Evolutionary conservation across 1,139 yeast species (phyloP).

Genomic region (Zhuliangozyma blackwelliae): DNA sequence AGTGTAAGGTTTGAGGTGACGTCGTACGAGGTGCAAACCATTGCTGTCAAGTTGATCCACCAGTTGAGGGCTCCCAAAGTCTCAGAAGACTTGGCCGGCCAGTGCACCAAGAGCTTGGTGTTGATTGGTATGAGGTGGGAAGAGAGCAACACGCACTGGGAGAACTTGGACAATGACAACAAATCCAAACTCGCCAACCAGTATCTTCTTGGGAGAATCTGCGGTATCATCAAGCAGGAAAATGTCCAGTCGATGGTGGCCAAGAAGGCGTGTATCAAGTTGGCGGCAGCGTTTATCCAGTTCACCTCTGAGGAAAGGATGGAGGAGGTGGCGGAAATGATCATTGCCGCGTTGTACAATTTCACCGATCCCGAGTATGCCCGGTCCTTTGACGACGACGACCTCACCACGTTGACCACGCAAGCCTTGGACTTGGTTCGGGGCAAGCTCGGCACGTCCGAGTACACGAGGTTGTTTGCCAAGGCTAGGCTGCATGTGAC

Average conservation of each 20-base stretch:
- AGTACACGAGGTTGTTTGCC: conserved; percentile 61
- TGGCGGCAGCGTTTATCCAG: conserved; percentile 54
- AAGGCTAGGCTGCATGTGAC: conserved; percentile 58
- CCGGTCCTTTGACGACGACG: conserved; percentile 41
- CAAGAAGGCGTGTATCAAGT: conserved; percentile 63
- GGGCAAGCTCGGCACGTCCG: conserved; percentile 66
- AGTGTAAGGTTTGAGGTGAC: conserved; percentile 28
- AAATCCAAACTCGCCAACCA: conserved; percentile 42
- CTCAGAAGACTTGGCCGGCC: conserved; percentile 59
- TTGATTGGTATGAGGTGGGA: conserved; percentile 64
- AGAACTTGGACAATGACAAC: conserved; percentile 18
- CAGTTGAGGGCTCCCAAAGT: conserved; percentile 79
- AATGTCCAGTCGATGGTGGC: conserved; percentile 48
- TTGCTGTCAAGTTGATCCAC: conserved; percentile 65
- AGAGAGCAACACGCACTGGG: conserved; percentile 34
- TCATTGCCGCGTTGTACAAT: conserved; percentile 59
- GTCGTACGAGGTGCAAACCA: conserved; percentile 50
- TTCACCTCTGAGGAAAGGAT: conserved; percentile 40
- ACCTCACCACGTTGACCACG: conserved; percentile 53
- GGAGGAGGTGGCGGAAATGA: conserved; percentile 35
- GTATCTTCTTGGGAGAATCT: conserved; percentile 58
- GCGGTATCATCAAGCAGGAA: conserved; percentile 66
- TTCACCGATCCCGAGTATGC: conserved; percentile 44
- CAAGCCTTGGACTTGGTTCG: conserved; percentile 73
- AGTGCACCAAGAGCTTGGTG: conserved; percentile 65